Evolutionary conservation across 2,329 filamentous ascomycete species (phyloP).

Genomic region (Cladorrhinum sp.): DNA sequence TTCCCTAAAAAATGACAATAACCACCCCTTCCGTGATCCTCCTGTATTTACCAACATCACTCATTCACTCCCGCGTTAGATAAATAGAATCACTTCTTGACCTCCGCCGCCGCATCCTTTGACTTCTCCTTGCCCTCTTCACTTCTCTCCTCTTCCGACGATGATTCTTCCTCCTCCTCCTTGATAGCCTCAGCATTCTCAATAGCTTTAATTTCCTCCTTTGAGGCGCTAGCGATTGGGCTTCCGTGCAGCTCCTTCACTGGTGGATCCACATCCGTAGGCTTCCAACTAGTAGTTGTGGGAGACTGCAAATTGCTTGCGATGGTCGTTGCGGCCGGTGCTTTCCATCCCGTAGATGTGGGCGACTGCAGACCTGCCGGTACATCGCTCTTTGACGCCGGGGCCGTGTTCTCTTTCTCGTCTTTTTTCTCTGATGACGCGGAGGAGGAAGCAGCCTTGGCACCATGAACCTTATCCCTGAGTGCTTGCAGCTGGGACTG

Average conservation of each 20-base stretch:
- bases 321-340: conserved; percentile 22
- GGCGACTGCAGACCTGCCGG: conserved; percentile 43
- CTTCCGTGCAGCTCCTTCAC: conserved; percentile 36
- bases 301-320: conserved; percentile 42
- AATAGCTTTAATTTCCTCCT: conserved; percentile 39
- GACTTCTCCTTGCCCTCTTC: conserved; percentile 28
- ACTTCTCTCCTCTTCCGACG: conserved; percentile 32
- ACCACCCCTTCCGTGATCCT: no score
- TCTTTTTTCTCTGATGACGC: conserved; percentile 10
- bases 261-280: conserved; percentile 32
- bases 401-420: not conserved
- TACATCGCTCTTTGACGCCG: not conserved
- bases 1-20: no score
- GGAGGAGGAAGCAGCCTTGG: conserved; percentile 30
- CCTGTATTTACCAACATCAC: no score
- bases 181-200: conserved; percentile 40
- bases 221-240: conserved; percentile 32
- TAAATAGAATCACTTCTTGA: conserved; percentile 20
- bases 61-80: not conserved
- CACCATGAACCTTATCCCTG: conserved; percentile 52
- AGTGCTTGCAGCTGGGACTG: conserved; percentile 53
- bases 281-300: conserved; percentile 38
- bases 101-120: conserved; percentile 24
- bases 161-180: conserved; percentile 39
- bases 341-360: conserved; percentile 43